Evolutionary conservation across 1,284 basidiomycete genomes (phyloP), one percentile per base, ranked within the genome.

Genomic region (Naganishia sp.): DNA sequence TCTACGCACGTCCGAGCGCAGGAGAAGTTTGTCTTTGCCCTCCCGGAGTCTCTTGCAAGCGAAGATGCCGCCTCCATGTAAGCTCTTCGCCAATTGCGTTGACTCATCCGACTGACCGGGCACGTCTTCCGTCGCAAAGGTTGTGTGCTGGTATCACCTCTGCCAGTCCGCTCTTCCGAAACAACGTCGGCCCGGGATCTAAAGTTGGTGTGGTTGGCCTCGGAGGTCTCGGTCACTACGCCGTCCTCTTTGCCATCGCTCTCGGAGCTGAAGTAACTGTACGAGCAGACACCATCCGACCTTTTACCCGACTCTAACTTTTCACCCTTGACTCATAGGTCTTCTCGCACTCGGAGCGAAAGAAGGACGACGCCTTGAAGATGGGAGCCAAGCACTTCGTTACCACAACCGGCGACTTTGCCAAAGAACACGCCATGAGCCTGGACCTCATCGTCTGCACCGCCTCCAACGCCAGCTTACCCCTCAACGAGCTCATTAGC

Each of bases 131-230:
- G 5, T 21, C 47, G 7, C 17, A n/a, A 81, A 84, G 85, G 83
- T 75, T 87, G 39, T 89, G 87, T 72, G 87, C 82, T 5, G 88
- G 88, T 56, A 76, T 89, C 25, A 89, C 88, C 9, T 83, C 86
- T 47, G 88, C 82, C 80, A 86, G 85, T 0, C 87, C 88, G 2
- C 79, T 90, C 7, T 81, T 84, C 58, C 81, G 85, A 52, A 84
- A 87, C 76, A 84, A 85, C 43, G 82, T 82, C 63, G 86, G 85
- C 0, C 83, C 85, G 4, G 87, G 87, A 25, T 86, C 85, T 80
- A 84, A 84, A 68, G 86, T 89, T 66, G 88, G 86, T 45, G 80
- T 90, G 57, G 80, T 87, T 71, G 87, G 88, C 50, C 83, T 87
- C 52, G 86, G 86, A 56, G 87, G 86, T 68, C 52, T 67, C 65